These are phyloP conservation scores for Linnemannia elongata DNA, from an alignment of 192 early-diverging fungal genomes.

Conservation along the genomic window DNA sequence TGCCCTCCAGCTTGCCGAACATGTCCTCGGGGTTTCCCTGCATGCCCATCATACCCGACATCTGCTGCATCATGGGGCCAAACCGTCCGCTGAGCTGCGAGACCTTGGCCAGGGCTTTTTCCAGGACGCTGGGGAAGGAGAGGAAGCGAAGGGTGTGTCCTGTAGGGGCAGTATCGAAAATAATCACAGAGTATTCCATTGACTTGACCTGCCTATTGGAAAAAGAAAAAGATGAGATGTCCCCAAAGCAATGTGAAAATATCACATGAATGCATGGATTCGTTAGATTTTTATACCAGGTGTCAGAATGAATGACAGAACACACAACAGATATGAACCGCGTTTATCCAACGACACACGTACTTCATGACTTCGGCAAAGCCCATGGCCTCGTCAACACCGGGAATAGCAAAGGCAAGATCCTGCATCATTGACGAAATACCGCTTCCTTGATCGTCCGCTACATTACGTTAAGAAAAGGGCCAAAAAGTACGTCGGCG, in stretches of 20 bases:
- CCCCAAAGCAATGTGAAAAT: background rate
- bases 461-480: constrained; percentile 47
- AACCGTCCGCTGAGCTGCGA: constrained; percentile 92
- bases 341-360: constrained; percentile 11
- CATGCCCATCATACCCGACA: constrained; percentile 93
- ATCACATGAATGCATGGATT: background rate
- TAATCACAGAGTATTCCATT: constrained; percentile 98
- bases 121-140: constrained; percentile 96
- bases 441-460: constrained; percentile 74
- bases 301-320: background rate
- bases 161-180: constrained; percentile 99
- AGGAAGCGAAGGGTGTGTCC: constrained; percentile 99
- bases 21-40: constrained; percentile 93
- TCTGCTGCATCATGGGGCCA: constrained; percentile 97
- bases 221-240: background rate
- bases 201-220: constrained; percentile 89
- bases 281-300: background rate
- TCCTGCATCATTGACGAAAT: constrained; percentile 96
- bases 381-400: constrained; percentile 99
- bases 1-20: constrained; percentile 94
- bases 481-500: background rate
- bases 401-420: constrained; percentile 98
- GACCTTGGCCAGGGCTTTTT: constrained; percentile 98
- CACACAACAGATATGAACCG: background rate
- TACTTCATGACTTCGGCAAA: constrained; percentile 99